Conservation (phyloP, 345 rosid genomes). For the Syzygium grande region DNA sequence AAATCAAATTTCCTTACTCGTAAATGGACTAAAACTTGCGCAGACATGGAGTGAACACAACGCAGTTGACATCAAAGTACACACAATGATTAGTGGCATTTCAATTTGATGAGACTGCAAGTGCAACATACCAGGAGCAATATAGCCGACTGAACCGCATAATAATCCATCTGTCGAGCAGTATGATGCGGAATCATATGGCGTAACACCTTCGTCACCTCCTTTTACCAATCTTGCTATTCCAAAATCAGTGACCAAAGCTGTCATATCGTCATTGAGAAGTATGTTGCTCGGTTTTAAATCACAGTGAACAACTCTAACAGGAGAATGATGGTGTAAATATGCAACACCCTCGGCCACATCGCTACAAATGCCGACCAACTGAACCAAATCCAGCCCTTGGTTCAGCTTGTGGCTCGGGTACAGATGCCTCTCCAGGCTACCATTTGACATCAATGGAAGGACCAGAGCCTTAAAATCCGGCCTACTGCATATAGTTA, state of each 20-base stretch:
- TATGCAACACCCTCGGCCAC: conserved; percentile 88
- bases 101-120: not conserved
- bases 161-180: conserved; percentile 65
- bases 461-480: conserved; percentile 84
- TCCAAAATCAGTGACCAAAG: conserved; percentile 87
- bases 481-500: conserved; percentile 78
- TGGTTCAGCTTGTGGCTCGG: conserved; percentile 28
- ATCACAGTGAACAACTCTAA: conserved; percentile 89
- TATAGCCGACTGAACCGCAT: conserved; percentile 88
- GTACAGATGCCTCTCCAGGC: conserved; percentile 71
- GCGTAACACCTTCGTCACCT: conserved; percentile 16
- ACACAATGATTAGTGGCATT: not conserved
- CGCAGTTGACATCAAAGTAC: not conserved
- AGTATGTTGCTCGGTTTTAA: conserved; percentile 93
- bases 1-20: not conserved
- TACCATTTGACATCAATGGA: conserved; percentile 83
- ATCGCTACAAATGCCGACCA: conserved; percentile 66
- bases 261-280: conserved; percentile 82
- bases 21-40: not conserved
- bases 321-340: conserved; percentile 77
- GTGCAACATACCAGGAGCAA: conserved; percentile 69
- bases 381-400: conserved; percentile 49
- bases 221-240: conserved; percentile 59
- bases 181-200: conserved; percentile 41
- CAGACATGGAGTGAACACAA: not conserved